Base-by-base conservation (phyloP, 768 basidiomycete genomes). In the Mycena alexandri region DNA sequence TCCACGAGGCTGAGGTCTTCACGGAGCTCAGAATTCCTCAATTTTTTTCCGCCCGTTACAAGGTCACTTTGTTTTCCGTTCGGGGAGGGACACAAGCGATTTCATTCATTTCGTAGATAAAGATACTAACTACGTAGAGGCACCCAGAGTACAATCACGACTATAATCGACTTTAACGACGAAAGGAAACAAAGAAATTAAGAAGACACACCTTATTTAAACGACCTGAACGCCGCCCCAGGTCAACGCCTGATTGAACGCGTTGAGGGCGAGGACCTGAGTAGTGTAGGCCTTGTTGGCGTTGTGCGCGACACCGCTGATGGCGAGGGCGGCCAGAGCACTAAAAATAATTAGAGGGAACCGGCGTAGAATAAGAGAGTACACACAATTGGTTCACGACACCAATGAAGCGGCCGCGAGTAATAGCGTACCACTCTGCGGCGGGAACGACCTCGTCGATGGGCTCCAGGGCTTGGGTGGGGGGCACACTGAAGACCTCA, bases 201-300 rank as follows among this genome's bases (percentile, higher is more conserved):
- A 36, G 34, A 36, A 36, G 12, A 5, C 12, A 12, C 5, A 5
- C 34, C 34, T 36, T 12, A 36, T 5, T 60, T 19, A 60, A 3
- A 25, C 58, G 11, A 60, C 58, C 21, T 60, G 58, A 3, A 60
- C 58, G 12, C 58, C 47, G 11, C 58, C 58, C 58, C 58, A 60
- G 34, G 58, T 60, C 10, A 60, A 33, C 1, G 58, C 58, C n/a
- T 60, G 44, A 17, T 60, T 60, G 58, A 61, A 61, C 13, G 59
- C 59, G 17, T 11, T 7, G 38, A 61, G 47, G 22, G 59, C 48
- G 6, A 50, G 17, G 24, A 4, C 21, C 22, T 61, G 59, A 13
- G 59, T 61, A 16, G 46, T 57, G 19, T 57, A 57, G n/a, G 52
- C 52, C 36, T 54, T 54, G 36, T 33, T 29, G n/a, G 34, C 36